Percentiles rank a stretch among this genome's conserved stretches.
Conservation (phyloP, 306 rosid species). For the Pyrus pyrifolia region DNA sequence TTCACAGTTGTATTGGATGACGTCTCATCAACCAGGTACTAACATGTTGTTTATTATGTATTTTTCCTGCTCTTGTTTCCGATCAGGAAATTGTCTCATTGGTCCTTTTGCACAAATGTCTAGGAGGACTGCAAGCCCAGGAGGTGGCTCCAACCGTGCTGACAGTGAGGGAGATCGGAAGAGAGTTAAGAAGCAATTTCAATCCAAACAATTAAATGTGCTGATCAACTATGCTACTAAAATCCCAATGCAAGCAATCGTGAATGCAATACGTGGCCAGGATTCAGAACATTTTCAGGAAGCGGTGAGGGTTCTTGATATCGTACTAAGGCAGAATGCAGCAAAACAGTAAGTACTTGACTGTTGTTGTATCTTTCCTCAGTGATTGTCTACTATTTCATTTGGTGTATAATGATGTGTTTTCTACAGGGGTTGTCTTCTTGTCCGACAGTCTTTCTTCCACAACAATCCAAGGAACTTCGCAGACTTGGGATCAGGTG, state of each 20-base stretch:
- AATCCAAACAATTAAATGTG: constrained; percentile 23
- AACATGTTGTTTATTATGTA: not conserved
- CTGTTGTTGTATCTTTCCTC: not conserved
- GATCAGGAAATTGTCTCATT: not conserved
- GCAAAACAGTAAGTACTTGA: constrained; percentile 31
- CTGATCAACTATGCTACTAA: constrained; percentile 20
- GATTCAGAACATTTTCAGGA: constrained; percentile 28
- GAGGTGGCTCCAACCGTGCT: not conserved
- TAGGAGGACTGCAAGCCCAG: constrained; percentile 6
- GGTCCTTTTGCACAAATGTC: not conserved
- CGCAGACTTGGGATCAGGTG: constrained; percentile 34
- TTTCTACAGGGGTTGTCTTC: constrained; percentile 36
- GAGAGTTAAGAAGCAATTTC: constrained; percentile 21
- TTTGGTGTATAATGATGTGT: not conserved
- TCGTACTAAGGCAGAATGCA: constrained; percentile 39
- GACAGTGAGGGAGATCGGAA: constrained; percentile 17
- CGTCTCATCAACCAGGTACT: constrained; percentile 24
- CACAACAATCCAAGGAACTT: constrained; percentile 22
- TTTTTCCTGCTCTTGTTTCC: not conserved
- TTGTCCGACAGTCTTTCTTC: constrained; percentile 49
- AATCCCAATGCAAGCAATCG: constrained; percentile 35
- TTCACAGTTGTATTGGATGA: constrained; percentile 27
- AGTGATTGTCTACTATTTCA: not conserved
- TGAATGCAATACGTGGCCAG: constrained; percentile 24
- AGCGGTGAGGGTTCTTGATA: constrained; percentile 31